Evolutionary conservation across 208 protist species (phyloP).

Genomic region (Trichomonas gallinae): DNA sequence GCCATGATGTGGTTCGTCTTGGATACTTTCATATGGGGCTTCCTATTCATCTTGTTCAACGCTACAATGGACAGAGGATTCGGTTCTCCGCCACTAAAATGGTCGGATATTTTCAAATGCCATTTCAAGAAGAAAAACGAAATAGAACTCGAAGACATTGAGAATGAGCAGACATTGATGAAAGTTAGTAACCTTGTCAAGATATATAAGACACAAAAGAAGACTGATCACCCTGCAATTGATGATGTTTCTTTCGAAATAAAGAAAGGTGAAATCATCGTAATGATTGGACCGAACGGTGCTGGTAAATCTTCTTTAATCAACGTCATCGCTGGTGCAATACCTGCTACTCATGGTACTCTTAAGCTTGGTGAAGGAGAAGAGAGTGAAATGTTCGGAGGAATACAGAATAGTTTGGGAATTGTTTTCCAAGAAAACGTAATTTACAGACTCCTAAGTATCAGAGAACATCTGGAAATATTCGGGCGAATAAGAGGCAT

Average conservation of each 20-base stretch:
- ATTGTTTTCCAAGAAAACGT: background rate
- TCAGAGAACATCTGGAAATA: constrained; percentile 9
- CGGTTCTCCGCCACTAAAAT: background rate
- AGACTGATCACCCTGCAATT: background rate
- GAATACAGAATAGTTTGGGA: background rate
- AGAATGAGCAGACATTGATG: background rate
- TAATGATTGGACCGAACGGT: constrained; percentile 2
- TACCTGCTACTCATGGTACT: background rate
- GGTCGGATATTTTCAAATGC: background rate
- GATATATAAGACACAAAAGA: background rate
- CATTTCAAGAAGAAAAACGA: background rate
- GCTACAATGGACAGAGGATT: background rate
- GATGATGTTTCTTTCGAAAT: background rate
- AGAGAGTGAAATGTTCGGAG: background rate
- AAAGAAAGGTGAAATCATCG: constrained; percentile 11
- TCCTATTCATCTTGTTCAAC: background rate
- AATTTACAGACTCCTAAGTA: background rate
- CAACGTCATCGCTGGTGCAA: background rate
- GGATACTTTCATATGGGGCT: background rate
- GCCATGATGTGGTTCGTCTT: background rate
- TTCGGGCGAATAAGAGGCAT: background rate
- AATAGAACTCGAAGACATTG: background rate
- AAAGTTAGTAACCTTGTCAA: background rate
- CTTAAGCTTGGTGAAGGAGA: background rate
- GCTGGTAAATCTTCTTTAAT: constrained; percentile 3